Percentiles rank a stretch among this genome's conserved stretches.
Conservation (phyloP, 2,329 filamentous ascomycete genomes). For the Phialophora macrospora region DNA sequence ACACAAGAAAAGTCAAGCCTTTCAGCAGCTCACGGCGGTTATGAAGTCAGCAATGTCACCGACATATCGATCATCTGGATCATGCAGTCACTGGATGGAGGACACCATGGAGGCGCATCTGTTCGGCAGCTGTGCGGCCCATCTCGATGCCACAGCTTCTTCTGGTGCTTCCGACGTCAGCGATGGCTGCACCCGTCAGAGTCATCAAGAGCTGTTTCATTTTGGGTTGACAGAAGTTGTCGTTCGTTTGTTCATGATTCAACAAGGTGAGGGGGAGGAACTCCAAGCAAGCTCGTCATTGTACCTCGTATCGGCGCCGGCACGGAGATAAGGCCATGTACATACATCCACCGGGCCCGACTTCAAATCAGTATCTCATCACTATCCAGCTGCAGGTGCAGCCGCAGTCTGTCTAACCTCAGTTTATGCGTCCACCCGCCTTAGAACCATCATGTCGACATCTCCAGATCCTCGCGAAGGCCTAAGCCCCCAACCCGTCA, state of each 20-base stretch:
- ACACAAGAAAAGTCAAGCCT: not conserved
- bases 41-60: not conserved
- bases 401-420: conserved; percentile 2
- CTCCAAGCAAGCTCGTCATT: not conserved
- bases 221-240: not conserved
- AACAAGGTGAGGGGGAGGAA: not conserved
- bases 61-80: not conserved
- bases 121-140: not conserved
- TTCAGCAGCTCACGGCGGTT: not conserved
- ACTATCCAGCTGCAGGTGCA: conserved; percentile 4
- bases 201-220: not conserved
- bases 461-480: conserved; percentile 30
- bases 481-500: conserved; percentile 32
- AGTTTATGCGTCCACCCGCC: not conserved
- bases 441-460: conserved; percentile 32
- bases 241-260: not conserved
- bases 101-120: not conserved
- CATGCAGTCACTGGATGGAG: not conserved
- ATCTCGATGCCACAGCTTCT: not conserved
- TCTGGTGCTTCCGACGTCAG: not conserved
- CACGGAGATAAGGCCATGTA: conserved; percentile 23
- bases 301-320: not conserved
- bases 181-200: not conserved
- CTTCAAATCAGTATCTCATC: conserved; percentile 12
- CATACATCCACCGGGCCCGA: conserved; percentile 9